These are phyloP conservation scores for Colletotrichum acutatum DNA, from an alignment of 2,329 filamentous ascomycete species.

Conservation along the genomic window DNA sequence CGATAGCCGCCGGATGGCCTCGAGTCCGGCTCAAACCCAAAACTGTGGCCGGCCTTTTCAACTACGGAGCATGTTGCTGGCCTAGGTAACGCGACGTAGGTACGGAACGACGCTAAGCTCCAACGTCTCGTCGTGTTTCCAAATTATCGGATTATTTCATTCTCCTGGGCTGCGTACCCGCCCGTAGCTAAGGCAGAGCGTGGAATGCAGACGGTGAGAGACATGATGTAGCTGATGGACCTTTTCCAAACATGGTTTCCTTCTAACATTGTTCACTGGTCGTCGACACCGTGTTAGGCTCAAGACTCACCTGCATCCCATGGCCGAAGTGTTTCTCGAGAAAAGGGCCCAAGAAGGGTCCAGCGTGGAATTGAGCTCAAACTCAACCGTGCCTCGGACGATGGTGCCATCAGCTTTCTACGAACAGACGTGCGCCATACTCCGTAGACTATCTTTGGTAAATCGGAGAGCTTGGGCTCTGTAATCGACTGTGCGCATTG, in stretches of 20 bases:
- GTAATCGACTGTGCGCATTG: neutral
- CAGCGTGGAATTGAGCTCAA: neutral
- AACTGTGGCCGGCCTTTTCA: neutral
- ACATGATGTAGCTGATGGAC: too few relatives aligned
- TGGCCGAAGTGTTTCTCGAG: neutral
- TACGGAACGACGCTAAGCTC: neutral
- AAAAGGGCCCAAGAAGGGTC: neutral
- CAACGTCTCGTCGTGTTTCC: constrained; percentile 12
- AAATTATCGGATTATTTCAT: neutral
- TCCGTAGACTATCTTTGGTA: neutral
- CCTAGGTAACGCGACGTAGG: neutral
- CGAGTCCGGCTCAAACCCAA: neutral
- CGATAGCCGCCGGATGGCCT: neutral
- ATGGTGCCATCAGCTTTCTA: neutral
- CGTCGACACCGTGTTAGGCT: too few relatives aligned
- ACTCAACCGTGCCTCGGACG: constrained; percentile 7
- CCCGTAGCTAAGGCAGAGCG: neutral
- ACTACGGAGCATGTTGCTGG: neutral
- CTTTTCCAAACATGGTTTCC: too few relatives aligned
- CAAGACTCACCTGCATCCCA: constrained; percentile 5
- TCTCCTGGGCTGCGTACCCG: neutral
- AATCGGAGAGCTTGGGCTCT: neutral
- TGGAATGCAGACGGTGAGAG: neutral
- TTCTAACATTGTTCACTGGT: too few relatives aligned
- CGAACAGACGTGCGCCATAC: neutral